phyloP scores from a whole-genome alignment of 2,329 filamentous ascomycete genomes.

The Arthroderma sp. region DNA sequence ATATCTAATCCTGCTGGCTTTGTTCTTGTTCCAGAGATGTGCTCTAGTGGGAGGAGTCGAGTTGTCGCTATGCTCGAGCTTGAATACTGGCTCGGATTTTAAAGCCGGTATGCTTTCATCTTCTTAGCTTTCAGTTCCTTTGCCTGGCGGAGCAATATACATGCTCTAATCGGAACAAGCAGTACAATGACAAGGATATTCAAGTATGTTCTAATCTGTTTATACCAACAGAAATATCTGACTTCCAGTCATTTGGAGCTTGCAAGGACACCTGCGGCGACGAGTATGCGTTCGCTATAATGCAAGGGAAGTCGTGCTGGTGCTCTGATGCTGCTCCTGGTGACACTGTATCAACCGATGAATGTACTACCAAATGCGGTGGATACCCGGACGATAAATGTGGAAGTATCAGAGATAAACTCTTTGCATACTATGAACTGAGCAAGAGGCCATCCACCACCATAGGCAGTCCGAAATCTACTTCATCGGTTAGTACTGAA shows the following conservation, averaged over 20 bases:
- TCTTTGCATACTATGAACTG: slow-evolving; percentile 33
- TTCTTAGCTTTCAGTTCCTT: background rate
- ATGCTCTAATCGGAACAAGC: background rate
- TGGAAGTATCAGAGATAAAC: slow-evolving; percentile 25
- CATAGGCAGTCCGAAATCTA: slow-evolving; percentile 8
- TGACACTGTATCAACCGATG: slow-evolving; percentile 19
- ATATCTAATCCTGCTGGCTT: background rate
- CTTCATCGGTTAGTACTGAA: slow-evolving; percentile 10
- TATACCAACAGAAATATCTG: slow-evolving; percentile 20
- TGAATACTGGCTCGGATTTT: slow-evolving; percentile 32
- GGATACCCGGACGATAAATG: slow-evolving; percentile 36
- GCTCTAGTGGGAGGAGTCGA: slow-evolving; percentile 11
- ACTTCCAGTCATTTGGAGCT: slow-evolving; percentile 34
- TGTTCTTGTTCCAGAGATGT: slow-evolving; percentile 1
- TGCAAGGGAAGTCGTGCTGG: slow-evolving; percentile 36
- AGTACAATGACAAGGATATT: background rate
- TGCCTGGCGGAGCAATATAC: background rate
- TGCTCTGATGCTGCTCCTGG: slow-evolving; percentile 35
- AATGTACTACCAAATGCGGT: slow-evolving; percentile 31
- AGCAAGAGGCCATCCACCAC: slow-evolving; percentile 19
- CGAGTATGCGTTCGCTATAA: slow-evolving; percentile 33
- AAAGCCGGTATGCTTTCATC: slow-evolving; percentile 22
- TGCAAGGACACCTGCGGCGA: slow-evolving; percentile 27
- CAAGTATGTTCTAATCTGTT: background rate
- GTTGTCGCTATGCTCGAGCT: slow-evolving; percentile 30